These are phyloP conservation scores for Zygoascus hellenicus DNA, from an alignment of 1,139 yeast genomes.

Conservation along the genomic window DNA sequence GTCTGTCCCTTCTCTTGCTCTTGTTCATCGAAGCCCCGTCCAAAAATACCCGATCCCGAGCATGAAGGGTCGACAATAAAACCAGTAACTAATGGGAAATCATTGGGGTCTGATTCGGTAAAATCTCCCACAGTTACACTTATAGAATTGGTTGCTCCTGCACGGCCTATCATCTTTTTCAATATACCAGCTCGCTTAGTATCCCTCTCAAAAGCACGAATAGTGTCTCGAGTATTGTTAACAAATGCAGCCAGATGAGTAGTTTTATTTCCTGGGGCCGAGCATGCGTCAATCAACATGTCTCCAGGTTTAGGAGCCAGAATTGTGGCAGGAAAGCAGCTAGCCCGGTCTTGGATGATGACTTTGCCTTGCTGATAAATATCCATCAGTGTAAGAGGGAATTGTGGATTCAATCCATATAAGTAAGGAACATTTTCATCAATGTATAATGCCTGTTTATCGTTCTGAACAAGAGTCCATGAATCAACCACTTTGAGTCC, in stretches of 20 bases:
- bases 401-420: conserved; percentile 73
- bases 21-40: conserved; percentile 57
- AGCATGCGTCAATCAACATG: conserved; percentile 77
- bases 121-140: conserved; percentile 79
- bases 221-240: conserved; percentile 35
- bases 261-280: conserved; percentile 98
- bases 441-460: conserved; percentile 43
- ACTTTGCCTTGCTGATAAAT: conserved; percentile 70
- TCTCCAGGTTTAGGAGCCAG: conserved; percentile 52
- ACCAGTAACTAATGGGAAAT: conserved; percentile 65
- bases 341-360: conserved; percentile 92
- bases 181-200: conserved; percentile 63
- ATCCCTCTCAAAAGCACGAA: conserved; percentile 87
- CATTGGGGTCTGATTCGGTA: conserved; percentile 58
- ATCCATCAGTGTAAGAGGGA: conserved; percentile 55
- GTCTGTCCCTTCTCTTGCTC: conserved; percentile 30
- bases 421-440: conserved; percentile 70
- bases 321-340: conserved; percentile 92
- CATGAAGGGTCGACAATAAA: conserved; percentile 94
- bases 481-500: conserved; percentile 46
- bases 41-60: conserved; percentile 96
- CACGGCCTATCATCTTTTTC: conserved; percentile 69
- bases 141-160: conserved; percentile 63
- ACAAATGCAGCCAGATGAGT: conserved; percentile 77
- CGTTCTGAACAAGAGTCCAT: conserved; percentile 42